Base-by-base conservation (phyloP, 208 protist genomes). In the Sergeia podlipaevii region DNA sequence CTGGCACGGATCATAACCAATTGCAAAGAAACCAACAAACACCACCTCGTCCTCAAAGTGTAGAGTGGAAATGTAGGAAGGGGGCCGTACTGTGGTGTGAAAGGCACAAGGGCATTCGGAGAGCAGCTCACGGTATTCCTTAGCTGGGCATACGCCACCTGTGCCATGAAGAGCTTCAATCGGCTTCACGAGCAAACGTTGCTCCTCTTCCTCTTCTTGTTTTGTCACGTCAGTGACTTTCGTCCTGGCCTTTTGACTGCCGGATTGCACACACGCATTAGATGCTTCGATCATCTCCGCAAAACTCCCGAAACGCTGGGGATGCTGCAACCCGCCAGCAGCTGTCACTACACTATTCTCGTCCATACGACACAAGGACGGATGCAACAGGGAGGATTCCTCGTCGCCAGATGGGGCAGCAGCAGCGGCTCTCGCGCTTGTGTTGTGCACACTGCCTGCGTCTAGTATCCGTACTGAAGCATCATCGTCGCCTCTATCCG, bases 1-100 rank as follows among this genome's bases (percentile, higher is more conserved):
- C 47, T 91, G 83, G 53, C 77, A 91, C 17, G 87, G 87, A 46
- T 94, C 83, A 29, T 90, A 94, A 2, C 71, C 83, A 47, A 94
- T 74, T n/a, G 87, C 82, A 30, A 77, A 90, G 56, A 91, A 94
- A 5, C 69, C 80, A 37, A 41, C 60, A 46, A 88, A 90, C 5
- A 94, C 53, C 1, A 89, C 72, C 52, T 94, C 87, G 41, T 72
- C 62, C 43, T 83, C 52, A 39, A 93, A 93, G 3, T 50, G n/a
- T n/a, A n/a, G n/a, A n/a, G n/a, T n/a, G n/a, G n/a, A n/a, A n/a
- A n/a, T 54, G 21, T 42, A 29, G 29, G 67, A 75, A 11, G 77
- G 72, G 10, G 65, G 48, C 2, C 59, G 23, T 15, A 55, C 33
- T 18, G 42, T 27, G 1, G 75, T 52, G 54, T 93, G 78, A 61